Evolutionary conservation across 2,329 filamentous ascomycete genomes (phyloP).

Genomic region (Rhexocercosporidium sp.): DNA sequence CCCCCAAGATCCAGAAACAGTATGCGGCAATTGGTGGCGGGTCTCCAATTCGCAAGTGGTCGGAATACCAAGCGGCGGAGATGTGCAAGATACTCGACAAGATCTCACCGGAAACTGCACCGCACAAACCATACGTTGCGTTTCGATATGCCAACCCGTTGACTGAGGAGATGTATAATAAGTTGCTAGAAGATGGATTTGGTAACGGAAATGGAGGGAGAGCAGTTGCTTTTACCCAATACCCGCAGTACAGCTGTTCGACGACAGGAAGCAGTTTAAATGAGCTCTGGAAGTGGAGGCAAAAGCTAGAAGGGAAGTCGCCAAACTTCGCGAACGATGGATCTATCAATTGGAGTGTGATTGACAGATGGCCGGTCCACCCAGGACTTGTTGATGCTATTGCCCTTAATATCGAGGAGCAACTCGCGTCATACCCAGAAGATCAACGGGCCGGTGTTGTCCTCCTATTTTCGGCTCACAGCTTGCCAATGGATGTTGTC

Average conservation of each 20-base stretch:
- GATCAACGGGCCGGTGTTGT: constrained; percentile 82
- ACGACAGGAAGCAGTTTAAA: constrained; percentile 96
- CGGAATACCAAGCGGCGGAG: constrained; percentile 88
- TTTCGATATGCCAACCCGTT: constrained; percentile 94
- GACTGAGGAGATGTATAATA: constrained; percentile 91
- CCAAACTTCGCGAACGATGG: constrained; percentile 59
- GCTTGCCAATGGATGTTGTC: constrained; percentile 94
- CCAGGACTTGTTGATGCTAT: constrained; percentile 89
- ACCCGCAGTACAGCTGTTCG: constrained; percentile 97
- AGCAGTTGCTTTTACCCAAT: constrained; percentile 96
- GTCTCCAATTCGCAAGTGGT: constrained; percentile 98
- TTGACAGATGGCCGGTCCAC: constrained; percentile 97
- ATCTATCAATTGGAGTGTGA: constrained; percentile 92
- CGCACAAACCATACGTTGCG: constrained; percentile 96
- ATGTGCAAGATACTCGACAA: constrained; percentile 98
- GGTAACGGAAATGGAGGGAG: constrained; percentile 88
- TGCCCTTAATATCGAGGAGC: constrained; percentile 88
- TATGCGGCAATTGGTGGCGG: constrained; percentile 95
- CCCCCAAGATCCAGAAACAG: constrained; percentile 95
- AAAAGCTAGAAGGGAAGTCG: constrained; percentile 80
- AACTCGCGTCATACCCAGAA: constrained; percentile 81
- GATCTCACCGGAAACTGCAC: constrained; percentile 89
- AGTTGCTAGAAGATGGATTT: constrained; percentile 86
- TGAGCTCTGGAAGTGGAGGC: constrained; percentile 97
- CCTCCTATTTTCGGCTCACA: constrained; percentile 93